Conservation (phyloP, 1,284 basidiomycete genomes). For the Naganishia sp. region DNA sequence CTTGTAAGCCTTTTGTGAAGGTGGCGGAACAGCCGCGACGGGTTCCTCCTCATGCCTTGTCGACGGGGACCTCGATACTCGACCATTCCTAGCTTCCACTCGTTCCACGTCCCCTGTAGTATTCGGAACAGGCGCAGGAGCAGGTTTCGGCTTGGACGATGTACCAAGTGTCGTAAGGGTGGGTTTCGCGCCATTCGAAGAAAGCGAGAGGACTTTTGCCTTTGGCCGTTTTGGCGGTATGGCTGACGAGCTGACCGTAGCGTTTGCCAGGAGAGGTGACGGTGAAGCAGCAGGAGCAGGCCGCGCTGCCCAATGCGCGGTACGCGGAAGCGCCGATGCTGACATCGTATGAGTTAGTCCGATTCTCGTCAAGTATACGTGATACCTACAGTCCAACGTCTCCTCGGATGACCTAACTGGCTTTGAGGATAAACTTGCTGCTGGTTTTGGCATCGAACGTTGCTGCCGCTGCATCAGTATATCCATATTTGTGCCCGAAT, state of each 20-base stretch:
- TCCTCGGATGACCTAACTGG: slow-evolving; percentile 38
- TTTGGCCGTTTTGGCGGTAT: slow-evolving; percentile 27
- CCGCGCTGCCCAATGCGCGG: slow-evolving; percentile 78
- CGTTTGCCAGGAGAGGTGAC: slow-evolving; percentile 19
- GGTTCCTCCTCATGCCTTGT: slow-evolving; percentile 14
- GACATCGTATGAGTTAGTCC: slow-evolving; percentile 29
- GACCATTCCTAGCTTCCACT: slow-evolving; percentile 2
- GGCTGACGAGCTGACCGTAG: neutral
- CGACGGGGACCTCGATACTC: slow-evolving; percentile 17
- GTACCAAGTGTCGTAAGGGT: slow-evolving; percentile 29
- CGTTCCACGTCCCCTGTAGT: slow-evolving; percentile 33
- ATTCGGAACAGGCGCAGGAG: slow-evolving; percentile 43
- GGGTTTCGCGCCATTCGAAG: slow-evolving; percentile 28
- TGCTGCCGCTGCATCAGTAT: slow-evolving; percentile 49
- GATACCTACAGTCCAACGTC: slow-evolving; percentile 41
- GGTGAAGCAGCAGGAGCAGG: slow-evolving; percentile 39
- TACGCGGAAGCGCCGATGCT: slow-evolving; percentile 68
- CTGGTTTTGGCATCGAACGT: slow-evolving; percentile 37
- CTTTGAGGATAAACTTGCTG: slow-evolving; percentile 40
- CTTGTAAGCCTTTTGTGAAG: slow-evolving; percentile 10
- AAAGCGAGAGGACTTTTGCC: slow-evolving; percentile 30
- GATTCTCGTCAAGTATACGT: too few relatives aligned
- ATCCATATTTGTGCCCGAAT: slow-evolving; percentile 50
- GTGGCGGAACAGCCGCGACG: neutral
- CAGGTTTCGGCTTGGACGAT: slow-evolving; percentile 42